Conservation (phyloP, 495 filamentous ascomycete species). For the Hypomontagnella monticulosa region DNA sequence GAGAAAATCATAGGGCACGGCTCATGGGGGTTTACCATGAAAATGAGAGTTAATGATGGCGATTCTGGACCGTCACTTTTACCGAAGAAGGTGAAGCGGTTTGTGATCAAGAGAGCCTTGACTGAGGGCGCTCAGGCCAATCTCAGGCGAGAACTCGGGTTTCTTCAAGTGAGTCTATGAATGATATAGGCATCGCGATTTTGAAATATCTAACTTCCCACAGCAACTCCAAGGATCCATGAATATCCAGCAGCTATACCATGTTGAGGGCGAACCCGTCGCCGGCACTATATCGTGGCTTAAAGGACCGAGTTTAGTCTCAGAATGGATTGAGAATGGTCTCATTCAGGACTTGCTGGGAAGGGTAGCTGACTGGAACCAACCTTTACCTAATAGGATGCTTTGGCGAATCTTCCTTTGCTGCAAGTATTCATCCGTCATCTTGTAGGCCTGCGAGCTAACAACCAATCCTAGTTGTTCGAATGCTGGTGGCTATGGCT, state of each 20-base stretch:
- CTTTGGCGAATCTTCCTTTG: conserved; percentile 40
- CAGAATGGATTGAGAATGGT: conserved; percentile 37
- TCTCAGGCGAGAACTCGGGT: conserved; percentile 11
- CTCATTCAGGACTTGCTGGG: conserved; percentile 13
- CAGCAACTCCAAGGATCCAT: conserved; percentile 25
- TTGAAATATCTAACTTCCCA: conserved; percentile 3
- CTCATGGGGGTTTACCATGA: conserved; percentile 28
- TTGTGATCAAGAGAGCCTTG: conserved; percentile 31
- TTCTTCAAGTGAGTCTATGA: conserved; percentile 18
- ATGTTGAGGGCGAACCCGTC: background rate
- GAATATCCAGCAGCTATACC: conserved; percentile 31
- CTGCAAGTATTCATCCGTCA: conserved; percentile 7
- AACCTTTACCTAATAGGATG: conserved; percentile 39
- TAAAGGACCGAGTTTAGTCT: conserved; percentile 14
- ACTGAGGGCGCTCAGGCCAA: background rate
- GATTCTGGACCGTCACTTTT: background rate
- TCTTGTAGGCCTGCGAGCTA: background rate
- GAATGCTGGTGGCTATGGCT: conserved; percentile 36
- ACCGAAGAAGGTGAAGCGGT: background rate
- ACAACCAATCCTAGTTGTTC: conserved; percentile 19
- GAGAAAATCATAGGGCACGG: conserved; percentile 20
- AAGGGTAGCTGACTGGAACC: conserved; percentile 6
- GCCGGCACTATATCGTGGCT: conserved; percentile 1
- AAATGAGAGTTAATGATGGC: conserved; percentile 15
- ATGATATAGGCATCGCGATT: background rate